Evolutionary conservation across 768 basidiomycete genomes (phyloP).

Genomic region (Pleurotus tuber-regium): DNA sequence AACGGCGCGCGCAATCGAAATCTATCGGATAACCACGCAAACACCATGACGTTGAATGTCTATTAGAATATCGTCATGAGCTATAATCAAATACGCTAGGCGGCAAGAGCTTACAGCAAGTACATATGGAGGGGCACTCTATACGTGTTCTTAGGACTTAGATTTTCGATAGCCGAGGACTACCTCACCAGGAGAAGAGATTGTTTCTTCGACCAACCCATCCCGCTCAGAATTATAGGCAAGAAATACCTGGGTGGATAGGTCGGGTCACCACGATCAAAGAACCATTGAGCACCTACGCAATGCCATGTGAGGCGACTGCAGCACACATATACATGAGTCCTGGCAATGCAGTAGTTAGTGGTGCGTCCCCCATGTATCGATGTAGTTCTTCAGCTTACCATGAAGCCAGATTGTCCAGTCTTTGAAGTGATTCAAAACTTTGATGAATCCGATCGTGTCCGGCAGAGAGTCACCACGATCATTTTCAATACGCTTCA

Average conservation of each 20-base stretch:
- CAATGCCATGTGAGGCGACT: slow-evolving; percentile 47
- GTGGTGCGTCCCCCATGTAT: too few relatives aligned
- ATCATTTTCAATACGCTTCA: slow-evolving; percentile 45
- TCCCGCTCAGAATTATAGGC: slow-evolving; percentile 43
- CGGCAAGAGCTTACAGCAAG: slow-evolving; percentile 36
- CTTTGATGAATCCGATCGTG: slow-evolving; percentile 31
- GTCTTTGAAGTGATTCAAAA: slow-evolving; percentile 36
- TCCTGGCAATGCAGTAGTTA: slow-evolving; percentile 30
- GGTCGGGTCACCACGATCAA: slow-evolving; percentile 3
- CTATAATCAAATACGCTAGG: slow-evolving; percentile 11
- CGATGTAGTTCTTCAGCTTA: slow-evolving; percentile 23
- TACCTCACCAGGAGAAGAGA: slow-evolving; percentile 40
- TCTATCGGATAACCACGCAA: slow-evolving; percentile 47
- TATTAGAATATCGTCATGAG: slow-evolving; percentile 14
- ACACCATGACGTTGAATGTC: slow-evolving; percentile 38
- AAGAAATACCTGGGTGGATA: slow-evolving; percentile 36
- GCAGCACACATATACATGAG: slow-evolving; percentile 51
- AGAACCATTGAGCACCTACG: slow-evolving; percentile 27
- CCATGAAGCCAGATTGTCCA: slow-evolving; percentile 51
- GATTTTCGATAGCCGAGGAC: not conserved
- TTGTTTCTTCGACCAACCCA: slow-evolving; percentile 44
- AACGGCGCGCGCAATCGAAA: slow-evolving; percentile 39
- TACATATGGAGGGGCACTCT: slow-evolving; percentile 50
- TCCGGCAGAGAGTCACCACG: slow-evolving; percentile 51
- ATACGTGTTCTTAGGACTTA: not conserved